phyloP scores from a whole-genome alignment of 2,329 filamentous ascomycete genomes.

The Alternaria panax region DNA sequence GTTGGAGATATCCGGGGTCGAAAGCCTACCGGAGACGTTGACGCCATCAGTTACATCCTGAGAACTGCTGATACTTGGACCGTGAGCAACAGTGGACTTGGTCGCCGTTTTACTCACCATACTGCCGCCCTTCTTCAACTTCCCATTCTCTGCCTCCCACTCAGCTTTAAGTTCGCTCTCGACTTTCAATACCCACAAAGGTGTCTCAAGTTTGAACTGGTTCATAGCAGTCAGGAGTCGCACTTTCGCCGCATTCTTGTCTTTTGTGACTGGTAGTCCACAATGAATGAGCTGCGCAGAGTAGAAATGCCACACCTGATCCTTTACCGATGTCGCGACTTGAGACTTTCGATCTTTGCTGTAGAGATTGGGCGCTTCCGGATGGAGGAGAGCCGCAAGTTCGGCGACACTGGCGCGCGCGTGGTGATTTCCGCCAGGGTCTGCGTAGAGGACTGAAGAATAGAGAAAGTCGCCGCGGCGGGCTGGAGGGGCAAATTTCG shows the following conservation, averaged over 20 bases:
- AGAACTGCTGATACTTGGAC: not conserved
- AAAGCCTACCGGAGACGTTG: slow-evolving; percentile 22
- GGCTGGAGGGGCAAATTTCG: slow-evolving; percentile 40
- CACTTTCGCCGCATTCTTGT: slow-evolving; percentile 66
- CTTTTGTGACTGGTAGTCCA: slow-evolving; percentile 63
- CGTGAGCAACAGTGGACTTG: not conserved
- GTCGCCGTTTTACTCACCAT: not conserved
- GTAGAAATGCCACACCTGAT: slow-evolving; percentile 67
- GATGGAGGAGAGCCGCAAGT: slow-evolving; percentile 39
- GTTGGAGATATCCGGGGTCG: too few species aligned
- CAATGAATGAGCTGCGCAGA: slow-evolving; percentile 70
- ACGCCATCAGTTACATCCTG: not conserved
- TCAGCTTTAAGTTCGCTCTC: slow-evolving; percentile 66
- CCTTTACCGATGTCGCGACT: slow-evolving; percentile 41
- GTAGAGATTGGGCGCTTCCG: slow-evolving; percentile 25
- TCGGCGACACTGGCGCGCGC: slow-evolving; percentile 42
- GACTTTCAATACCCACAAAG: slow-evolving; percentile 57
- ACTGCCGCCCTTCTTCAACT: slow-evolving; percentile 51
- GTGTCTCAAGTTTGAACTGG: slow-evolving; percentile 58
- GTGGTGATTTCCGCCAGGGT: slow-evolving; percentile 42
- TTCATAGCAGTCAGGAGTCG: slow-evolving; percentile 66
- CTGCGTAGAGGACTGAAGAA: slow-evolving; percentile 40
- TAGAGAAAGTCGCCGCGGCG: slow-evolving; percentile 39
- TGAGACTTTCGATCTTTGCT: slow-evolving; percentile 18
- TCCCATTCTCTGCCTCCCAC: slow-evolving; percentile 61